Evolutionary conservation across 768 basidiomycete species (phyloP).

Genomic region (Rhizopogon roseolus): DNA sequence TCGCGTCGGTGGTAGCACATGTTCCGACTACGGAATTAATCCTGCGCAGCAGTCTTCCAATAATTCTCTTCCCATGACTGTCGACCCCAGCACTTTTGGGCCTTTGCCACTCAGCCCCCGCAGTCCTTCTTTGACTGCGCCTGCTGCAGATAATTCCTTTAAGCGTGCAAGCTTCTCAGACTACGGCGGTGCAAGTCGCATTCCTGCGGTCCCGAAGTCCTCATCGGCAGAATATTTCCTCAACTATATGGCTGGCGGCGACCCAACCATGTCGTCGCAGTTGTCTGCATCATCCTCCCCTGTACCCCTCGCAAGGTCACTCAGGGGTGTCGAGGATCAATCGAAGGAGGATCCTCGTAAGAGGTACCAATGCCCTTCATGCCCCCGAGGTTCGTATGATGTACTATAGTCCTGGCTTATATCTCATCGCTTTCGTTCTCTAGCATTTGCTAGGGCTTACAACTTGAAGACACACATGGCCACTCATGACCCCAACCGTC

Average conservation of each 20-base stretch:
- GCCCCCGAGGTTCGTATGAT: conserved; percentile 56
- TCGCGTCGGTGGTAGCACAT: conserved; percentile 42
- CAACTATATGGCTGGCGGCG: conserved; percentile 24
- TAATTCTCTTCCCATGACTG: conserved; percentile 35
- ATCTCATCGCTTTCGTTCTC: conserved; percentile 6
- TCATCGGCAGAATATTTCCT: conserved; percentile 42
- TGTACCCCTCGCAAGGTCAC: conserved; percentile 31
- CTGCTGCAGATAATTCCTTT: conserved; percentile 19
- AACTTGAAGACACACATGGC: conserved; percentile 95
- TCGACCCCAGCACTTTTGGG: conserved; percentile 58
- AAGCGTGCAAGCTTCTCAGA: conserved; percentile 61
- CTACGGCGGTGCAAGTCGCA: conserved; percentile 52
- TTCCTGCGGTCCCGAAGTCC: conserved; percentile 42
- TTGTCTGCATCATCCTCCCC: conserved; percentile 41
- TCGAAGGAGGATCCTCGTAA: conserved; percentile 62
- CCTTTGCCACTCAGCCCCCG: conserved; percentile 53
- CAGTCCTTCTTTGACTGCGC: conserved; percentile 38
- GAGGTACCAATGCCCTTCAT: conserved; percentile 72
- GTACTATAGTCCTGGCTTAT: not conserved
- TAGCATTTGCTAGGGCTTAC: conserved; percentile 89
- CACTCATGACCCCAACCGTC: conserved; percentile 88
- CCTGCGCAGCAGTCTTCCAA: conserved; percentile 26
- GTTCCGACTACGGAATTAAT: conserved; percentile 49
- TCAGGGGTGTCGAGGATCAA: conserved; percentile 37
- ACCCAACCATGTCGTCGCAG: conserved; percentile 49